phyloP scores from a whole-genome alignment of 2,329 filamentous ascomycete species.

The Aschersonia sp. region DNA sequence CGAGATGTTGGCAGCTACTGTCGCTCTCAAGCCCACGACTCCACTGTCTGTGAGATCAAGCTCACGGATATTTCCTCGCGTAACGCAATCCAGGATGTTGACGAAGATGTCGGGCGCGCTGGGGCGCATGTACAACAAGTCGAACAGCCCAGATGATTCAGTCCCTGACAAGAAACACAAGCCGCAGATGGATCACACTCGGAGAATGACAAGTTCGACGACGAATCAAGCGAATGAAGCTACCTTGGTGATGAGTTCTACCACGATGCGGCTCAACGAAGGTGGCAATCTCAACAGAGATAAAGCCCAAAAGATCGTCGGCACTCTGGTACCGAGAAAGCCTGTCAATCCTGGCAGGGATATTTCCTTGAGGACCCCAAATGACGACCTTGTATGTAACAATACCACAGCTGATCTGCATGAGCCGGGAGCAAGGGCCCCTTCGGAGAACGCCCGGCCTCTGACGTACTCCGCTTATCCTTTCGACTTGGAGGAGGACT shows the following conservation, averaged over 20 bases:
- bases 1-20: constrained; percentile 21
- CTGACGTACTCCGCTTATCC: constrained; percentile 5
- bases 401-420: not conserved
- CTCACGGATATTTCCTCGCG: constrained; percentile 12
- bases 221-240: not conserved
- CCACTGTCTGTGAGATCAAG: constrained; percentile 4
- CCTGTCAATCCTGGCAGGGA: not conserved
- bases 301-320: constrained; percentile 14
- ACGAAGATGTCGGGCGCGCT: constrained; percentile 19
- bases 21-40: constrained; percentile 17
- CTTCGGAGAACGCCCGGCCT: not conserved
- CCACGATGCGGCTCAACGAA: constrained; percentile 19
- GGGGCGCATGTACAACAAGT: constrained; percentile 16
- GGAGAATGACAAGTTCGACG: not conserved
- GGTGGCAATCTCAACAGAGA: constrained; percentile 17
- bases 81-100: constrained; percentile 16
- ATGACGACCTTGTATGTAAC: not conserved
- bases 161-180: not conserved
- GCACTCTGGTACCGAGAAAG: not conserved
- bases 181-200: not conserved
- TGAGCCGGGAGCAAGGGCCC: not conserved
- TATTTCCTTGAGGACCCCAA: not conserved
- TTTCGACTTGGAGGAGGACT: constrained; percentile 23
- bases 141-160: constrained; percentile 8
- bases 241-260: constrained; percentile 13